Evolutionary conservation across 2,329 filamentous ascomycete species (phyloP), one percentile per base, ranked within the genome.

Genomic region (Chalara sp.): DNA sequence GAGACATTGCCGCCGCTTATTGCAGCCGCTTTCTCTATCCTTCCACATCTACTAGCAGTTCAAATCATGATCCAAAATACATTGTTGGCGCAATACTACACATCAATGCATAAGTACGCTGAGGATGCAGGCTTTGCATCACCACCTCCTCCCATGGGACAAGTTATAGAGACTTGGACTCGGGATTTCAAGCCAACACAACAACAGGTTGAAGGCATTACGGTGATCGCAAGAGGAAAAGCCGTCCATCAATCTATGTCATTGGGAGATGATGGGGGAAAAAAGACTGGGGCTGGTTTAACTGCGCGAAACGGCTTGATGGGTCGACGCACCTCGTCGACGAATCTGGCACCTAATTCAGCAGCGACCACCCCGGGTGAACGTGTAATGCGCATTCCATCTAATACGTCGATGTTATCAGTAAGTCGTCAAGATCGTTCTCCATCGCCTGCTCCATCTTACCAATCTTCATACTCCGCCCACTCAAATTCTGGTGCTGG

Each of bases 31-130:
- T 88, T 89, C 63, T 84, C 78, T 29, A 72, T 95, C n/a, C 75
- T 92, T 10, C 86, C 87, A 31, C 80, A 82, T 48, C 72, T 95
- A 21, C 75, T 91, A 8, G 76, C 78, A 40, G 76, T 78, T 35
- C 84, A 91, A 61, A 81, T 92, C 43, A 75, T 86, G 63, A 82
- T 90, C 31, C 88, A 92, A 66, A 90, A 90, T 64, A 80, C 82
- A 44, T 73, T 93, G 47, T 79, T 93, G 5, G 88, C 83, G 0
- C 76, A 90, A 54, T 83, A 89, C 59, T 93, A 93, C 68, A 93
- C 88, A 1, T 76, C 82, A 5, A 71, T 92, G 6, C 83, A 90
- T 64, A 81, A 79, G 51, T 93, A 86, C 67, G 89, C 84, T 58
- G 75, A 83, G 58, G 78, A 85, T 32, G 75, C 83, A 58, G 74